A percentile compares a stretch with the other conserved stretches of the same genome.
These are phyloP conservation scores for Rhexocercosporidium sp. DNA, from an alignment of 2,329 filamentous ascomycete genomes.

Conservation along the genomic window DNA sequence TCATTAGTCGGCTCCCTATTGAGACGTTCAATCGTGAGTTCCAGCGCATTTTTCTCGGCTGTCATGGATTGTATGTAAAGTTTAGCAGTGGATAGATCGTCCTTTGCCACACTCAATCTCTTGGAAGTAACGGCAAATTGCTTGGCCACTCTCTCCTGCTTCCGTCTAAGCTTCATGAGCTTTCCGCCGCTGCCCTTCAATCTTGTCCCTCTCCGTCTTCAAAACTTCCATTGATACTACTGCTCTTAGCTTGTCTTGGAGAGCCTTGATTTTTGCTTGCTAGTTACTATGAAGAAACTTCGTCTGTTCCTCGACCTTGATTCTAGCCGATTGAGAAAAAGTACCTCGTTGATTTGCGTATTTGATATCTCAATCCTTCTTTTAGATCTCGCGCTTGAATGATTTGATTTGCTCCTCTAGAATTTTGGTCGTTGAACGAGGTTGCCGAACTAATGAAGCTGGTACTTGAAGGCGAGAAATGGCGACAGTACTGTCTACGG, in stretches of 20 bases:
- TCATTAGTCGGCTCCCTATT: neutral
- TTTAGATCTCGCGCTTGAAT: constrained; percentile 1
- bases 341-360: constrained; percentile 1
- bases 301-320: neutral
- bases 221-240: neutral
- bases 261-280: neutral
- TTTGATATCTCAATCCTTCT: constrained; percentile 13
- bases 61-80: neutral
- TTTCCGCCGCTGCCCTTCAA: neutral
- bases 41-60: neutral
- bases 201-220: neutral
- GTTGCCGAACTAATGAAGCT: neutral
- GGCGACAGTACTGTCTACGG: neutral
- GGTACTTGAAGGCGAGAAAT: neutral
- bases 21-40: neutral
- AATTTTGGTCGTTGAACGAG: neutral
- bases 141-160: neutral
- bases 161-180: neutral
- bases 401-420: constrained; percentile 4
- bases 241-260: neutral
- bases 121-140: neutral
- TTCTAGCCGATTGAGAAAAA: neutral
- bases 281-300: neutral
- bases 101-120: neutral
- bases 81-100: neutral